Percentiles rank a stretch among this genome's conserved stretches.
phyloP scores from a whole-genome alignment of 2,329 filamentous ascomycete species.

The Xylariaceae sp. region DNA sequence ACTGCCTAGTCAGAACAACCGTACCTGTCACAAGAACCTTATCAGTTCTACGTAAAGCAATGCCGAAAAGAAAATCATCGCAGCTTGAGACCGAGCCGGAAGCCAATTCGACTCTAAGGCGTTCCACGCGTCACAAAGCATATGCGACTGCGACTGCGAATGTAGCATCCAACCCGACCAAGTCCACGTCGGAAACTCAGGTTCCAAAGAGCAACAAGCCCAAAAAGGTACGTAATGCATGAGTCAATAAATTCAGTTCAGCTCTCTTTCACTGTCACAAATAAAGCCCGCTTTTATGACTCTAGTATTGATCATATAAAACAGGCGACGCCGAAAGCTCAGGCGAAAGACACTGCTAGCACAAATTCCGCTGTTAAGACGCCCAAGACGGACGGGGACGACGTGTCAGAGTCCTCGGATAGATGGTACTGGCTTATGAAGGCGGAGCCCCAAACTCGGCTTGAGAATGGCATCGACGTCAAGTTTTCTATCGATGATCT shows the following conservation, averaged over 20 bases:
- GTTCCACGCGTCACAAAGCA: conserved; percentile 19
- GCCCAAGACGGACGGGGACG: conserved; percentile 5
- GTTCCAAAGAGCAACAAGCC: not conserved
- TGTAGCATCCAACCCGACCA: not conserved
- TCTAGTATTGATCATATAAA: not conserved
- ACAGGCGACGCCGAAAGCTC: conserved; percentile 1
- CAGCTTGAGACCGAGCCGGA: conserved; percentile 6
- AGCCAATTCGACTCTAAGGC: conserved; percentile 5
- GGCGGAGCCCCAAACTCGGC: conserved; percentile 78
- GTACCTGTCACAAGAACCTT: too few species aligned
- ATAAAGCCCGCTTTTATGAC: too few species aligned
- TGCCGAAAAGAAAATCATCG: conserved; percentile 18
- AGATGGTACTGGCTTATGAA: conserved; percentile 72
- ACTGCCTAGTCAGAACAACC: too few species aligned
- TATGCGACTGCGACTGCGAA: not conserved
- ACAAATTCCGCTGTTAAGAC: conserved; percentile 8
- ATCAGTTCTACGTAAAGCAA: not conserved
- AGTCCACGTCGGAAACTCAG: not conserved
- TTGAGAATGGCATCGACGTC: conserved; percentile 83
- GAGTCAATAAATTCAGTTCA: not conserved
- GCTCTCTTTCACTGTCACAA: not conserved
- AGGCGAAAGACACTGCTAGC: not conserved
- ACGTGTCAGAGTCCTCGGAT: conserved; percentile 8
- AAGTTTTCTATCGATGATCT: conserved; percentile 94
- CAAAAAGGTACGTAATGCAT: conserved; percentile 6